These are phyloP conservation scores for Juncus effusus DNA, from an alignment of 176 grass and related monocot genomes.

Conservation along the genomic window DNA sequence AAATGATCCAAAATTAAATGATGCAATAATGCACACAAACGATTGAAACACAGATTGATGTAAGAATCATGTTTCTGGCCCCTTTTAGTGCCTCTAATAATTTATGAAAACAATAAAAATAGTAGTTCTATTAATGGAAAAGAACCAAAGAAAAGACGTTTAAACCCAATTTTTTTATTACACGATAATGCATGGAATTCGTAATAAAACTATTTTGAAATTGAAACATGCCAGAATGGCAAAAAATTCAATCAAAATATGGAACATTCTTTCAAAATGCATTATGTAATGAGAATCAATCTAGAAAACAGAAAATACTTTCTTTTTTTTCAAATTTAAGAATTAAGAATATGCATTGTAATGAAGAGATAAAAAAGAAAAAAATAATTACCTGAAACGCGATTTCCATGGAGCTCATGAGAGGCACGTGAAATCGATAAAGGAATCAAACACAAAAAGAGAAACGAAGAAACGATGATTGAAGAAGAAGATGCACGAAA, in stretches of 20 bases:
- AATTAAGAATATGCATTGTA: background rate
- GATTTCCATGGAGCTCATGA: background rate
- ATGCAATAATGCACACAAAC: too few species aligned
- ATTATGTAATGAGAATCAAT: background rate
- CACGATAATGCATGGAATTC: conserved; percentile 1
- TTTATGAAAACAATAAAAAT: background rate
- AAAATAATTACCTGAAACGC: conserved; percentile 22
- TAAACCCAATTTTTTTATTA: background rate
- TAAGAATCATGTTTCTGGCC: background rate
- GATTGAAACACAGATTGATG: too few species aligned
- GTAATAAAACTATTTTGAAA: conserved; percentile 1
- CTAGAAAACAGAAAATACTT: background rate
- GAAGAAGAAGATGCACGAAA: conserved; percentile 5
- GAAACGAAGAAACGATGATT: conserved; percentile 14
- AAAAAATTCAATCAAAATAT: background rate
- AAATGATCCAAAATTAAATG: too few species aligned
- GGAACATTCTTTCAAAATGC: background rate
- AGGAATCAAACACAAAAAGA: conserved; percentile 23
- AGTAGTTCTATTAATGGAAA: background rate
- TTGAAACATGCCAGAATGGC: background rate
- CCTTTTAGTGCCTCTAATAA: background rate
- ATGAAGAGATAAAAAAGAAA: background rate
- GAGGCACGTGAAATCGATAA: conserved; percentile 14
- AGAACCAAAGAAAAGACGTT: background rate
- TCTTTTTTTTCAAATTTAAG: background rate